Evolutionary conservation across 495 filamentous ascomycete genomes (phyloP).

Genomic region (Parathielavia hyrcaniae): DNA sequence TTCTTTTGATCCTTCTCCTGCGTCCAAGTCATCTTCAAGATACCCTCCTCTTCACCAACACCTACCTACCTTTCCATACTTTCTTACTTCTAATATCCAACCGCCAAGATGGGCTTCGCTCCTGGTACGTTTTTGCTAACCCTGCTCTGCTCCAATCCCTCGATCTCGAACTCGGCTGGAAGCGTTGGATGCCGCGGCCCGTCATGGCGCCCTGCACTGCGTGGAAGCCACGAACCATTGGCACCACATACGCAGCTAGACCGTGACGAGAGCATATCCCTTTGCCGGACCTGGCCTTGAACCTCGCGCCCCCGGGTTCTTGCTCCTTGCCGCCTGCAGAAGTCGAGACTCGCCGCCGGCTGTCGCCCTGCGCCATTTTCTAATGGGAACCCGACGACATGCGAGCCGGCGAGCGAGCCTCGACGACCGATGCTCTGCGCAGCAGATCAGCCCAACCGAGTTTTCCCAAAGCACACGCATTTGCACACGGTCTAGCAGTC

Average conservation of each 20-base stretch:
- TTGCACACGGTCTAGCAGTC: not conserved
- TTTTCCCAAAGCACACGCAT: not conserved
- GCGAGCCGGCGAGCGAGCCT: not conserved
- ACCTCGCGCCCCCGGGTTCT: conserved; percentile 5
- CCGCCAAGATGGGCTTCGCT: conserved; percentile 42
- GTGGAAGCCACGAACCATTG: conserved; percentile 18
- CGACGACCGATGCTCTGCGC: not conserved
- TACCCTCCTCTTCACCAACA: conserved; percentile 9
- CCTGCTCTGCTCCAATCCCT: not conserved
- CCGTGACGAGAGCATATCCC: not conserved
- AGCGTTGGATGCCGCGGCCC: too few relatives aligned
- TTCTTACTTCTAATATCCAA: conserved; percentile 14
- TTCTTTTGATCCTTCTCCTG: conserved; percentile 20
- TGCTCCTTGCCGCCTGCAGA: not conserved
- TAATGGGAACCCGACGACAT: conserved; percentile 10
- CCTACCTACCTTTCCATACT: not conserved
- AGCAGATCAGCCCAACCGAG: conserved; percentile 5
- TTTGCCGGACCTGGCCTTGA: not conserved
- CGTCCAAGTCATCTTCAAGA: conserved; percentile 11
- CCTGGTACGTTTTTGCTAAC: conserved; percentile 34
- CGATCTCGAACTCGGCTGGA: conserved; percentile 2
- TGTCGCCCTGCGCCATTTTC: conserved; percentile 39
- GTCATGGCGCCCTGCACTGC: not conserved
- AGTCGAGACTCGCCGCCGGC: not conserved
- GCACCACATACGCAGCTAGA: not conserved